These are phyloP conservation scores for Colletotrichum lini DNA, from an alignment of 2,329 filamentous ascomycete genomes.

Conservation along the genomic window DNA sequence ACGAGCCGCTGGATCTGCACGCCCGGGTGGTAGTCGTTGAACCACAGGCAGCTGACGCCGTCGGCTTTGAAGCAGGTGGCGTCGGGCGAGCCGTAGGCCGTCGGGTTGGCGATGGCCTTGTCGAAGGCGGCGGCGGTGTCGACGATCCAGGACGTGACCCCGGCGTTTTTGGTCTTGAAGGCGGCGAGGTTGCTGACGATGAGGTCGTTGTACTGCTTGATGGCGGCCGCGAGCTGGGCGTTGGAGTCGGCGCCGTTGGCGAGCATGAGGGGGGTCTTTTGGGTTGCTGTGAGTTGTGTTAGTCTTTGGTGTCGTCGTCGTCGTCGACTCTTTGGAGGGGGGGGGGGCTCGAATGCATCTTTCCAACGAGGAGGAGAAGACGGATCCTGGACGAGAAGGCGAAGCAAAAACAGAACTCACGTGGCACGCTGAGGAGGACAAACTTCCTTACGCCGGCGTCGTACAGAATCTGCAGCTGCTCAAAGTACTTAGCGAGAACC, in stretches of 20 bases:
- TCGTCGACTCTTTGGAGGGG: not conserved
- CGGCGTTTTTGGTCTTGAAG: conserved; percentile 54
- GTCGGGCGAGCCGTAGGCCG: conserved; percentile 57
- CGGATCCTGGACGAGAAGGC: not conserved
- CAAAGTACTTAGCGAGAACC: conserved; percentile 61
- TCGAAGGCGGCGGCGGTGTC: conserved; percentile 60
- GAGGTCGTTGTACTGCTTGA: conserved; percentile 56
- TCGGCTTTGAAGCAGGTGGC: conserved; percentile 59
- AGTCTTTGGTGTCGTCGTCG: not conserved
- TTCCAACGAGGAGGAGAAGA: too few species aligned
- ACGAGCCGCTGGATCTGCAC: conserved; percentile 58
- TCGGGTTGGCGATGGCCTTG: conserved; percentile 58
- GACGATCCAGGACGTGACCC: conserved; percentile 52
- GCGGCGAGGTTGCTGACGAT: conserved; percentile 48
- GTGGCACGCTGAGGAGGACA: conserved; percentile 62
- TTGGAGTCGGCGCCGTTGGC: conserved; percentile 45
- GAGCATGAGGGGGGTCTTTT: conserved; percentile 56
- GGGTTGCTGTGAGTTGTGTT: conserved; percentile 51
- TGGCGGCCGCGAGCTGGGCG: conserved; percentile 51
- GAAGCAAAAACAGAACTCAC: conserved; percentile 43
- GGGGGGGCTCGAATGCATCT: too few species aligned
- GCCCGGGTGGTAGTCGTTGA: conserved; percentile 60
- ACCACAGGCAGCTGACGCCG: conserved; percentile 62
- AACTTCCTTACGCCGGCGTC: conserved; percentile 63
- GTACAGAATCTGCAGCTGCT: conserved; percentile 59